Evolutionary conservation across 257 asterid species (phyloP), one percentile per base, ranked within the genome.

Genomic region (Haberlea rhodopensis): DNA sequence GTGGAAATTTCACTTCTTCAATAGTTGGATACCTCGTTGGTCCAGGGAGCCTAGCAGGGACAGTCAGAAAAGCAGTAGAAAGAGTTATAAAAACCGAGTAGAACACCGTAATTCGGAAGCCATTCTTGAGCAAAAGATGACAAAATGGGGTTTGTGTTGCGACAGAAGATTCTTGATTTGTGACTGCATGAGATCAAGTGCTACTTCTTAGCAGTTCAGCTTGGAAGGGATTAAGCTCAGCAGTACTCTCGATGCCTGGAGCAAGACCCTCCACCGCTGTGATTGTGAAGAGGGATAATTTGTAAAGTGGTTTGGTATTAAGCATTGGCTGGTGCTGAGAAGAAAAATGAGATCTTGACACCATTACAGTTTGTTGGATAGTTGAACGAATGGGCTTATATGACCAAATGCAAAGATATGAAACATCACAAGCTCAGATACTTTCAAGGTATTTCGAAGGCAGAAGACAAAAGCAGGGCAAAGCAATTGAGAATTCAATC

Each of bases 121-220:
- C 89, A 81, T n/a, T 81, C 79, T 63, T 84, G 89, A 0, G 87
- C 81, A 48, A 81, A 83, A 83, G 11, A 83, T 23, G n/a, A 84
- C 80, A 21, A 84, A 76, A 65, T 84, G 83, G 63, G 89, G 87
- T 53, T 75, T 74, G 13, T 76, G 76, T 13, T 71, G 20, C 0
- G 75, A 55, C 4, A 84, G 37, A 5, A 67, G 43, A 1, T 60
- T 19, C 65, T 49, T 78, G 70, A 84, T 78, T 16, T 81, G 89
- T 0, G 85, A 83, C 40, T 79, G 86, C 81, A 79, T 78, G 2
- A 61, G 79, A 67, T 84, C 81, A 1, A 84, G 63, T 13, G 83
- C 79, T 21, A 76, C 80, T 60, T 71, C n/a, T 76, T 54, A 84
- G 83, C 11, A 84, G 85, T 53, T 84, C 85, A 7, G 85, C 20